Evolutionary conservation across 306 rosid genomes (phyloP), one percentile per base, ranked within the genome.

Genomic region (Quercus dentata): DNA sequence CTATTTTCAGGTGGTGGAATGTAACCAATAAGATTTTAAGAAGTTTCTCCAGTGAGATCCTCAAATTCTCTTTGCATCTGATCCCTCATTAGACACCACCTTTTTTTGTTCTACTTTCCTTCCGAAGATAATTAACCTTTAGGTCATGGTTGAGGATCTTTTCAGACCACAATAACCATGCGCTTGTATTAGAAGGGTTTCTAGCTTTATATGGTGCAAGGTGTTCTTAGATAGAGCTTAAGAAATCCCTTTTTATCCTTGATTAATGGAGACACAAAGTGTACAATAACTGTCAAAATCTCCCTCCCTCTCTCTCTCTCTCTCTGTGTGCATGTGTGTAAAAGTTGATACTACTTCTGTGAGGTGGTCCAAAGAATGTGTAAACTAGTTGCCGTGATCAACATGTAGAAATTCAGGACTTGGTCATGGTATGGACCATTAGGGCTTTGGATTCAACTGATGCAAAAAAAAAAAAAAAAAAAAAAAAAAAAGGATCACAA

Each of bases 1-100:
- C 15, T 58, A 65, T 28, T 85, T 89, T 80, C 91, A 87, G 91
- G 87, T 46, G 81, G 78, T 63, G 86, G 84, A 31, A 83, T 83
- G n/a, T 87, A 82, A 90, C 77, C 38, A 81, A 58, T 74, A 82
- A 81, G 73, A 73, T 38, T 15, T 31, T 67, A 79, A 62, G 72
- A 78, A 76, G 81, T 72, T 68, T 68, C 67, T 56, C 38, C 28
- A 3, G 58, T 62, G 77, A 59, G 28, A 44, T 74, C 75, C 49
- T 56, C 28, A 61, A 78, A 21, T 44, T 79, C 35, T 56, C 82
- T 69, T 85, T 65, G 54, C 70, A 65, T 73, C 59, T 54, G 63
- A 76, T 79, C 75, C 80, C 71, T 75, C 78, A 19, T 33, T 85
- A 83, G 74, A 70, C 83, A 56, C 71, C 80, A 72, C n/a, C 49